A percentile compares a stretch with the other conserved stretches of the same genome.
Evolutionary conservation across 257 asterid genomes (phyloP).

Genomic region (Misopates orontium): DNA sequence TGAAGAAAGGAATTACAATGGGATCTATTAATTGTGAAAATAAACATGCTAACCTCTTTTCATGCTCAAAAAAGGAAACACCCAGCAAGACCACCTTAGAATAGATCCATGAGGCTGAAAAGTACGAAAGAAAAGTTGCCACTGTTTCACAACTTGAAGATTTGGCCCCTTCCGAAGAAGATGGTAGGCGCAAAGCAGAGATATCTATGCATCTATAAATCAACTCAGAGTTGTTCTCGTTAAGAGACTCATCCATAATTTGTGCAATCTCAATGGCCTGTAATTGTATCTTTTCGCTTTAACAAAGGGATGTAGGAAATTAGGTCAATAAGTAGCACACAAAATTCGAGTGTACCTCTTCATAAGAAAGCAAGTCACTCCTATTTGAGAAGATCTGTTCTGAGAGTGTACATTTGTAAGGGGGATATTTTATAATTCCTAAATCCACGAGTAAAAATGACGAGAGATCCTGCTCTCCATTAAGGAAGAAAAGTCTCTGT

Average conservation of each 20-base stretch:
- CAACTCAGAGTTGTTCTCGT: conserved; percentile 53
- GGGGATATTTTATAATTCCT: conserved; percentile 84
- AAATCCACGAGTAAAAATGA: conserved; percentile 87
- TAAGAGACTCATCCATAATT: conserved; percentile 78
- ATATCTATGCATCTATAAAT: conserved; percentile 72
- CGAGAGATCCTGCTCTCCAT: conserved; percentile 91
- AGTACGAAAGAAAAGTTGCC: conserved; percentile 55
- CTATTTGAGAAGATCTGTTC: conserved; percentile 61
- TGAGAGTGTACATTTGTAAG: conserved; percentile 66
- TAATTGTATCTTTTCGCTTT: conserved; percentile 25
- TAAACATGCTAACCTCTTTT: conserved; percentile 60
- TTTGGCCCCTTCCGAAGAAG: conserved; percentile 37
- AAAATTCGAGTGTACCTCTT: conserved; percentile 61
- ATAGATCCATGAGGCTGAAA: conserved; percentile 81
- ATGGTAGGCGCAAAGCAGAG: conserved; percentile 50
- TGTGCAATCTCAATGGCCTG: conserved; percentile 94
- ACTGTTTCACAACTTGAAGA: conserved; percentile 45
- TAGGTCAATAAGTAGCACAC: neutral
- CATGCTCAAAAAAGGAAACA: conserved; percentile 81
- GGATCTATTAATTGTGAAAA: no score
- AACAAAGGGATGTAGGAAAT: conserved; percentile 17
- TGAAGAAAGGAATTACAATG: no score
- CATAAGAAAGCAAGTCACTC: conserved; percentile 73
- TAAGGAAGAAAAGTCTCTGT: conserved; percentile 96
- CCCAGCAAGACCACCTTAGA: conserved; percentile 91